Base-by-base conservation (phyloP, 495 filamentous ascomycete genomes). In the Hypoxylon perforatum region DNA sequence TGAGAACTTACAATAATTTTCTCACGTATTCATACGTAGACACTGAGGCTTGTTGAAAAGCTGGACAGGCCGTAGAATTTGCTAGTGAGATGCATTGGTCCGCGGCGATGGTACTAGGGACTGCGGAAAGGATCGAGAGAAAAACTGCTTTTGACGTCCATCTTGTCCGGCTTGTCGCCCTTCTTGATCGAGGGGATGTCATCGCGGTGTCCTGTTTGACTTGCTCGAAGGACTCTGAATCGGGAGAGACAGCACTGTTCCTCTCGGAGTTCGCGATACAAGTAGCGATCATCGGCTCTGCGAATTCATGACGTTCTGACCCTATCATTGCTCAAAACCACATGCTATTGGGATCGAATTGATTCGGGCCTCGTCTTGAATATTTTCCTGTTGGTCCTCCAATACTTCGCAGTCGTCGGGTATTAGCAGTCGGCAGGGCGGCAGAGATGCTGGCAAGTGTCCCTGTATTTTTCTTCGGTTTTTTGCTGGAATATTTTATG, bases 41-140 rank as follows among this genome's bases (percentile, higher is more conserved):
- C 39, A 99, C 86, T 3, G 91, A 95, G 1, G 96, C 87, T 35
- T 84, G 75, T 70, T 87, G 88, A 76, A 96, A 99, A 25, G 94
- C 93, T 55, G 91, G 81, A 79, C 96, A 99, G 55, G 85, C 80
- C 18, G 85, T 91, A 21, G 96, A 97, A 39, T 84, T 88, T 42
- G 85, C 78, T 23, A 99, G 86, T 17, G 94, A 86, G 55, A 99
- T 87, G 73, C 96, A 99, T 57, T 58, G 28, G 5, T 60, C 56
- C 58, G 64, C 48, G 22, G 78, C 78, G 71, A 78, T 75, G 6
- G 72, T 71, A 21, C 63, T 51, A 46, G 77, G 75, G 41, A 63
- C 65, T 5, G 71, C 64, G 15, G 73, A 71, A 33, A 81, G 74
- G 21, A 74, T 49, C 35, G 74, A 75, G 15, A 76, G 46, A 4